Evolutionary conservation across 108 stramenopile genomes (phyloP), one percentile per base, ranked within the genome.

Genomic region (Parietichytrium sp.): DNA sequence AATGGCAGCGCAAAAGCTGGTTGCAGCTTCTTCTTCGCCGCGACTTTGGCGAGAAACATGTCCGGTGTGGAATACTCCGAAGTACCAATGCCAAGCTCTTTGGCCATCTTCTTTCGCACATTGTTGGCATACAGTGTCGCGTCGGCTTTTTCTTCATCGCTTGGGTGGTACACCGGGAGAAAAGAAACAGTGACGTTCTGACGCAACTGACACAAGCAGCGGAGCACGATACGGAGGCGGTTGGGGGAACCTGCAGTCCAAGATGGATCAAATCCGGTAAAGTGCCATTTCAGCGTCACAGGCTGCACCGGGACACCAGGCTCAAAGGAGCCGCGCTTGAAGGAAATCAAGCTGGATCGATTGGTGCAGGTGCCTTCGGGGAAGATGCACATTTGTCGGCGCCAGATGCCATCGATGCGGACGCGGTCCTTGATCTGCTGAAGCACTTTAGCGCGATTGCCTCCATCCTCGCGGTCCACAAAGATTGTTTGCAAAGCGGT

Each of bases 321-420:
- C 29, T 29, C 81, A 27, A 84, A 84, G 50, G 84, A 80, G 12
- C 84, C 84, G 50, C n/a, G 38, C 45, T 54, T 72, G 77, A 84
- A 84, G 15, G 47, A 4, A 47, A 82, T 77, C 13, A 84, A n/a
- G 16, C 80, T 80, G n/a, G 20, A 31, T 42, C 84, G 80, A 52
- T 80, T 84, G 0, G 61, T 52, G 30, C 80, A 81, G 8, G 84
- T 84, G 27, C 81, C 84, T 49, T 84, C 84, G 31, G 84, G 84
- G 47, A 80, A 84, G 8, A 84, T 45, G n/a, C 54, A 8, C 8
- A 84, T 33, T 3, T 33, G 79, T 10, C 61, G 61, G 33, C 61
- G 6, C 61, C 61, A 72, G 2, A 20, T 6, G 10, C 16, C 61
- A n/a, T 33, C 6, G 20, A 10, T 33, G 6, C 45, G 13, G 15